Evolutionary conservation across 441 rosid genomes (phyloP).

Genomic region (Mallotus japonicus): DNA sequence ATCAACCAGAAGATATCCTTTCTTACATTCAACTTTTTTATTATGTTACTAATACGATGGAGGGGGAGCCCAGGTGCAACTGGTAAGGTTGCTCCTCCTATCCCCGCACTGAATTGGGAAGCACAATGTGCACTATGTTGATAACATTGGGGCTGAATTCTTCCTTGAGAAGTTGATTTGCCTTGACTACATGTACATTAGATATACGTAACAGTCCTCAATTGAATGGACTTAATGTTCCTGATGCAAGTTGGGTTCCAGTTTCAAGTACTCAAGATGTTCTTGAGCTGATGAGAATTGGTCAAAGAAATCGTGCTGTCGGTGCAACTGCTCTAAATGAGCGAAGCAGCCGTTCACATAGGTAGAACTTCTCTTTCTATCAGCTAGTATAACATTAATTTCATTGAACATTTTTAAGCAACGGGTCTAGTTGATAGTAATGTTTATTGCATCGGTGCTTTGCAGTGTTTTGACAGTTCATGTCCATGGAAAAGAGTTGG

Average conservation of each 20-base stretch:
- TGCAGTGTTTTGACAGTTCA: slow-evolving; percentile 87
- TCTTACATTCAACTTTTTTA: background rate
- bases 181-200: slow-evolving; percentile 65
- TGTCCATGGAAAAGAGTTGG: slow-evolving; percentile 76
- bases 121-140: background rate
- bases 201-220: slow-evolving; percentile 89
- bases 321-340: slow-evolving; percentile 95
- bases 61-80: no score
- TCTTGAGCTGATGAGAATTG: slow-evolving; percentile 82
- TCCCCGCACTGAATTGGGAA: no score
- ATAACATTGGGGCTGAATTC: background rate
- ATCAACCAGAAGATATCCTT: slow-evolving; percentile 90
- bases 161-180: slow-evolving; percentile 1
- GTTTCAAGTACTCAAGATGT: slow-evolving; percentile 81
- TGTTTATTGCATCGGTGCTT: background rate
- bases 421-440: background rate
- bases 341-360: slow-evolving; percentile 93
- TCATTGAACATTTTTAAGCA: background rate
- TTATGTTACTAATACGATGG: background rate
- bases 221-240: slow-evolving; percentile 89
- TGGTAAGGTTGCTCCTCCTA: no score
- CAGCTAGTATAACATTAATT: background rate
- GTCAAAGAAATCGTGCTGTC: slow-evolving; percentile 86
- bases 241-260: slow-evolving; percentile 85
- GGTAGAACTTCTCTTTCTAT: slow-evolving; percentile 33